Evolutionary conservation across 306 rosid species (phyloP), one percentile per base, ranked within the genome.

Genomic region (Ziziphus jujuba): DNA sequence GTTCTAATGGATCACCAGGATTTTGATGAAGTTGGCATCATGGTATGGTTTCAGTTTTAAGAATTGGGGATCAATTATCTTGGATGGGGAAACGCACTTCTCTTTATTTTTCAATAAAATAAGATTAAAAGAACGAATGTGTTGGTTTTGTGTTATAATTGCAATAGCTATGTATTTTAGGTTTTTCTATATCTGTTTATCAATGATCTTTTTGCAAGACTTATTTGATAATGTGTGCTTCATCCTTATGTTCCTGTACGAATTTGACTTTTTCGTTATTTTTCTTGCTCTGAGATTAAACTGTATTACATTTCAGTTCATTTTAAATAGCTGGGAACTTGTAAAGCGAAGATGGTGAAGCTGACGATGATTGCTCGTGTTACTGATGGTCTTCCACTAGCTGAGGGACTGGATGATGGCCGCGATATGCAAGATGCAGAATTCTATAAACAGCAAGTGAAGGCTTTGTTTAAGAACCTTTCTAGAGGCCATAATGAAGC

Each of bases 351-450:
- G 84, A 93, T 93, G 98, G 98, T 90, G 79, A 93, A 90, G 83
- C 77, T 93, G 87, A 93, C 96, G 4, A 79, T 88, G 96, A 88
- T 93, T 80, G 98, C 98, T 40, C 98, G 98, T 57, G 89, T 90
- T 69, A 93, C 91, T 59, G 98, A 90, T 43, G 98, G 97, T 66
- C 98, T 93, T 83, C 91, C 91, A 12, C 79, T 88, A 28, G 96
- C 83, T 64, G 98, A 93, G 78, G 98, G 98, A 73, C 75, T 93
- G 72, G 97, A 93, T 79, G 96, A 93, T 69, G 87, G 89, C 9
- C 95, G 96, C 43, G 97, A 88, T 84, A 44, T 93, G 55, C 78
- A 72, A 71, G 97, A 93, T 67, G 74, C 80, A 1, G 96, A 93
- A 38, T 83, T 79, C 72, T 93, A 84, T 78, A 93, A 90, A 80